Conservation (phyloP, 257 asterid genomes). For the Anisodus tanguticus region DNA sequence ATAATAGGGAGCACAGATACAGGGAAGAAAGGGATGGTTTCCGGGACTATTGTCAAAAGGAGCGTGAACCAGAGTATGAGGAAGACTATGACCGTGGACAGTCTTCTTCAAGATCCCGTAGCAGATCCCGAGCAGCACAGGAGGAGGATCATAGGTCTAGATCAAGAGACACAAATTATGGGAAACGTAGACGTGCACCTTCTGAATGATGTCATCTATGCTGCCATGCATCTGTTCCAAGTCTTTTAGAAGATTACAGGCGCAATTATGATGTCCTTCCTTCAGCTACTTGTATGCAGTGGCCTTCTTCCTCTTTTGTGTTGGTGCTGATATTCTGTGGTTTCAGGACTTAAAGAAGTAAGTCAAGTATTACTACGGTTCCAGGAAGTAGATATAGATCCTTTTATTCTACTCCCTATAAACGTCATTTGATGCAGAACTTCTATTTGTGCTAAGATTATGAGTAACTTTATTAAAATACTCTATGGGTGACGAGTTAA, state of each 20-base stretch:
- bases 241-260: conserved; percentile 27
- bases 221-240: conserved; percentile 18
- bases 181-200: conserved; percentile 53
- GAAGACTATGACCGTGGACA: conserved; percentile 53
- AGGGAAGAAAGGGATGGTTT: conserved; percentile 49
- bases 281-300: conserved; percentile 41
- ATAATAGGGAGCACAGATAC: conserved; percentile 49
- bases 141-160: conserved; percentile 53
- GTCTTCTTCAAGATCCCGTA: conserved; percentile 58
- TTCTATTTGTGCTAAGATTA: conserved; percentile 45
- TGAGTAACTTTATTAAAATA: conserved; percentile 40
- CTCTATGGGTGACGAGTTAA: conserved; percentile 45
- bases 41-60: conserved; percentile 47
- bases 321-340: conserved; percentile 43
- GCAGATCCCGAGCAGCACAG: conserved; percentile 52
- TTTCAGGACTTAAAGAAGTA: conserved; percentile 60
- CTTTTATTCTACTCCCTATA: conserved; percentile 39
- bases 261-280: conserved; percentile 20
- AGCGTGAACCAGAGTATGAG: conserved; percentile 42
- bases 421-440: conserved; percentile 45
- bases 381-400: conserved; percentile 47
- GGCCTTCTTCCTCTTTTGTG: conserved; percentile 42
- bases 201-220: conserved; percentile 43
- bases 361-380: conserved; percentile 53
- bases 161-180: conserved; percentile 56